A percentile compares a stretch with the other conserved stretches of the same genome.
These are phyloP conservation scores for Pascua sp. DNA, from an alignment of 1,284 basidiomycete genomes.

Conservation along the genomic window DNA sequence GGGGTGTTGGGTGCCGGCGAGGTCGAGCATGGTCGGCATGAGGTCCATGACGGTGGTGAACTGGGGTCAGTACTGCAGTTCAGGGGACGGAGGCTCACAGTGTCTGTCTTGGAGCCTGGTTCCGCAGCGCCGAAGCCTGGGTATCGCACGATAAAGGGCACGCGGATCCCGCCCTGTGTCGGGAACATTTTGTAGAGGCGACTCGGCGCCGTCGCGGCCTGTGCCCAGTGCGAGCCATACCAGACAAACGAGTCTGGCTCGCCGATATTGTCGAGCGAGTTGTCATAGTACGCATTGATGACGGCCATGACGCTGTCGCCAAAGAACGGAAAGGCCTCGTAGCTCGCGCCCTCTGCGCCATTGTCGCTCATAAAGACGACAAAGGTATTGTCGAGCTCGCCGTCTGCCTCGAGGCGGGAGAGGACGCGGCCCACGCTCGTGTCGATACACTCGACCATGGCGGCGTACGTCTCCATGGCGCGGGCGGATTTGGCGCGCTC, in stretches of 20 bases:
- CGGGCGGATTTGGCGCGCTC: constrained; percentile 26
- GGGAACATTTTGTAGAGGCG: constrained; percentile 26
- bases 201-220: constrained; percentile 29
- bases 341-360: constrained; percentile 39
- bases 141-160: constrained; percentile 4
- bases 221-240: constrained; percentile 32
- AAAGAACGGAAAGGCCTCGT: constrained; percentile 22
- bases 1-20: constrained; percentile 25
- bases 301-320: constrained; percentile 24
- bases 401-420: constrained; percentile 16
- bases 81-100: not conserved
- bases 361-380: constrained; percentile 44
- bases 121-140: too few species aligned
- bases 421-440: constrained; percentile 33
- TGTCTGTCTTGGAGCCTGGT: constrained; percentile 1
- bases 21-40: constrained; percentile 38
- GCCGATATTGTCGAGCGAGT: constrained; percentile 19
- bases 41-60: constrained; percentile 45
- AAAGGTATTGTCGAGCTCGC: constrained; percentile 40
- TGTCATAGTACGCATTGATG: constrained; percentile 22
- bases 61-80: not conserved
- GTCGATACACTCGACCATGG: constrained; percentile 45
- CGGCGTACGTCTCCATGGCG: constrained; percentile 43
- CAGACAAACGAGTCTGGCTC: constrained; percentile 26
- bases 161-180: constrained; percentile 7